These are phyloP conservation scores for Spinellus fusiger DNA, from an alignment of 192 early-diverging fungal genomes.

Conservation along the genomic window DNA sequence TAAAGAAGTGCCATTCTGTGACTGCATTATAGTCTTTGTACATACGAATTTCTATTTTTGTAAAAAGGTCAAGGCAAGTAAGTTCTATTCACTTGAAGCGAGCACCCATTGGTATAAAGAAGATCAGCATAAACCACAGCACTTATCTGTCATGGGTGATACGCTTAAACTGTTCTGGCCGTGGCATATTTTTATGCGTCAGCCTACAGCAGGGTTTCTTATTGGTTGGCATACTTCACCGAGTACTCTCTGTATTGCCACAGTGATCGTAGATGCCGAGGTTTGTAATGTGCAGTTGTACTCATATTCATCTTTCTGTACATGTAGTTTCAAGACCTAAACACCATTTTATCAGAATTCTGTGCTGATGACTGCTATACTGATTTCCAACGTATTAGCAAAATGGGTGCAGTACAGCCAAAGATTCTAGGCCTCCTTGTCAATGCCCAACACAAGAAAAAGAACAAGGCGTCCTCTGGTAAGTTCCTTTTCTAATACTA, in stretches of 20 bases:
- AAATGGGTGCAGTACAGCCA: constrained; percentile 13
- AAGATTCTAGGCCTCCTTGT: constrained; percentile 12
- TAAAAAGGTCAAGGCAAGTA: too few species aligned
- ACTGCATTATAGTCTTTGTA: too few species aligned
- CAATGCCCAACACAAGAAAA: neutral
- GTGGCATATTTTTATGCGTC: constrained; percentile 40
- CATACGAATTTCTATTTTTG: too few species aligned
- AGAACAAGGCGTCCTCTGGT: neutral
- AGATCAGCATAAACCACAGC: too few species aligned
- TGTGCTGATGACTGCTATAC: constrained; percentile 1
- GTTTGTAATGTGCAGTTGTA: constrained; percentile 17
- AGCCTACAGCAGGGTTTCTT: constrained; percentile 38
- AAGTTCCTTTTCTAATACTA: neutral
- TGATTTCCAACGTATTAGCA: constrained; percentile 9
- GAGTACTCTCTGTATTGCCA: constrained; percentile 45
- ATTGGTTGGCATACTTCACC: constrained; percentile 47
- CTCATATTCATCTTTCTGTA: too few species aligned
- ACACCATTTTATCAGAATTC: constrained; percentile 9
- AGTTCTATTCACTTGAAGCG: too few species aligned
- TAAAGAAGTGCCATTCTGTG: too few species aligned
- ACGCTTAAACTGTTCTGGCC: constrained; percentile 45
- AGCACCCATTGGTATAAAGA: too few species aligned
- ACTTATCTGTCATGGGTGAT: too few species aligned
- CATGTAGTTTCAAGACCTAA: constrained; percentile 9
- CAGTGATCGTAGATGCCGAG: constrained; percentile 40